Evolutionary conservation across 2,329 filamentous ascomycete genomes (phyloP).

Genomic region (Alternaria sp.): DNA sequence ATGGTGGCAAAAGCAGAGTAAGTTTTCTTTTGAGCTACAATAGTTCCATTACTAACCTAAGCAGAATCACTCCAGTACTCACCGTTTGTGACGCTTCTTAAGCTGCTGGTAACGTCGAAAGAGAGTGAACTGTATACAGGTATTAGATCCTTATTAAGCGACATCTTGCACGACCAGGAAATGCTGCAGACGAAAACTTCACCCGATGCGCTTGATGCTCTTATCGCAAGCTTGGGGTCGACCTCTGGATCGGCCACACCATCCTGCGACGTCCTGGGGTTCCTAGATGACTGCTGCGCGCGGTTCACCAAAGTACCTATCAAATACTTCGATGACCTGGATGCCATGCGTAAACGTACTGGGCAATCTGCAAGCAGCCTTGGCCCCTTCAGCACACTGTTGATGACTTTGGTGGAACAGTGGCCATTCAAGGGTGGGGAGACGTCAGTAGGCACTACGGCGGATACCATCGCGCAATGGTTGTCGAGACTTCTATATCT

Average conservation of each 20-base stretch:
- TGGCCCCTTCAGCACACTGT: slow-evolving; percentile 66
- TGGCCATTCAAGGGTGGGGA: slow-evolving; percentile 67
- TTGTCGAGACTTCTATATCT: slow-evolving; percentile 46
- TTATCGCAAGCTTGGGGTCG: slow-evolving; percentile 58
- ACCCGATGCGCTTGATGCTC: slow-evolving; percentile 53
- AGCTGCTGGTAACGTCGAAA: slow-evolving; percentile 62
- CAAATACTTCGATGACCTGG: slow-evolving; percentile 79
- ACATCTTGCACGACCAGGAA: slow-evolving; percentile 70
- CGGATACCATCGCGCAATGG: slow-evolving; percentile 47
- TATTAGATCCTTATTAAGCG: slow-evolving; percentile 65
- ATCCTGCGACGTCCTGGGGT: slow-evolving; percentile 64
- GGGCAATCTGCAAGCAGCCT: slow-evolving; percentile 27
- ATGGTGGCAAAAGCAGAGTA: slow-evolving; percentile 81
- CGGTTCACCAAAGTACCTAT: slow-evolving; percentile 79
- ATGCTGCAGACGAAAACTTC: slow-evolving; percentile 63
- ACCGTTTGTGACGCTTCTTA: slow-evolving; percentile 76
- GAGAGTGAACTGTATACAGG: slow-evolving; percentile 60
- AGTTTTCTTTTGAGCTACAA: slow-evolving; percentile 13
- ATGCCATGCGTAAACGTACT: slow-evolving; percentile 54
- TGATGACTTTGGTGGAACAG: slow-evolving; percentile 78
- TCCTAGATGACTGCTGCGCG: slow-evolving; percentile 83
- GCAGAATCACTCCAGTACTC: slow-evolving; percentile 68
- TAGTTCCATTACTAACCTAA: slow-evolving; percentile 15
- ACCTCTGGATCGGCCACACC: slow-evolving; percentile 42
- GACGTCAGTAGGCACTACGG: slow-evolving; percentile 32